phyloP scores from a whole-genome alignment of 306 rosid species.

The Castanea mollissima region DNA sequence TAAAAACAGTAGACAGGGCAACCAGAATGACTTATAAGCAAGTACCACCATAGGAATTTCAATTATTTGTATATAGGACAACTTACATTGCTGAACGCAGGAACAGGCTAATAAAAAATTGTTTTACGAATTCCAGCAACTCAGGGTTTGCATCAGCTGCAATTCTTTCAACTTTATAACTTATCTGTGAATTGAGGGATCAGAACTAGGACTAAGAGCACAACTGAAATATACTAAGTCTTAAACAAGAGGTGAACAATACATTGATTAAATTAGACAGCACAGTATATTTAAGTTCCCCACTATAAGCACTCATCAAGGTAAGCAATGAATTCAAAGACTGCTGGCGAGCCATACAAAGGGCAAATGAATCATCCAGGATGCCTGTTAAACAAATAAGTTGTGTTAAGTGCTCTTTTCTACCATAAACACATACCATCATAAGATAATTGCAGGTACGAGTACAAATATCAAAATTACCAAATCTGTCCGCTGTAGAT shows the following conservation, averaged over 20 bases:
- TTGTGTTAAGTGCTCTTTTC: constrained; percentile 18
- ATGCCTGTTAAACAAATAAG: constrained; percentile 56
- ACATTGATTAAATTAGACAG: constrained; percentile 76
- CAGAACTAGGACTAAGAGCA: constrained; percentile 28
- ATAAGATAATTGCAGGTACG: not conserved
- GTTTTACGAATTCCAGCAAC: constrained; percentile 47
- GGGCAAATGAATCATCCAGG: constrained; percentile 85
- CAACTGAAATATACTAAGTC: constrained; percentile 5
- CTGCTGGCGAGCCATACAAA: constrained; percentile 72
- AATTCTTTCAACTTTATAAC: constrained; percentile 50
- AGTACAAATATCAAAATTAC: constrained; percentile 38
- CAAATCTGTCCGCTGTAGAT: constrained; percentile 82
- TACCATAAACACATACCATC: not conserved
- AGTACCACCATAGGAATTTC: not conserved
- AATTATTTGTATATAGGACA: constrained; percentile 11
- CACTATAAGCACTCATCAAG: constrained; percentile 77
- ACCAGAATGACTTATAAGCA: not conserved
- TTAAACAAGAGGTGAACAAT: constrained; percentile 28
- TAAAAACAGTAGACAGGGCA: not conserved
- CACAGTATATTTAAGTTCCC: constrained; percentile 81
- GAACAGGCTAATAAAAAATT: constrained; percentile 58
- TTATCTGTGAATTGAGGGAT: constrained; percentile 50
- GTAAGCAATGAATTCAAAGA: constrained; percentile 66
- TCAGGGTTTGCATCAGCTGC: constrained; percentile 82
- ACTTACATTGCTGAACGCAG: constrained; percentile 80